Evolutionary conservation across 2,329 filamentous ascomycete genomes (phyloP), one percentile per base, ranked within the genome.

Genomic region (Aspergillus sp.): DNA sequence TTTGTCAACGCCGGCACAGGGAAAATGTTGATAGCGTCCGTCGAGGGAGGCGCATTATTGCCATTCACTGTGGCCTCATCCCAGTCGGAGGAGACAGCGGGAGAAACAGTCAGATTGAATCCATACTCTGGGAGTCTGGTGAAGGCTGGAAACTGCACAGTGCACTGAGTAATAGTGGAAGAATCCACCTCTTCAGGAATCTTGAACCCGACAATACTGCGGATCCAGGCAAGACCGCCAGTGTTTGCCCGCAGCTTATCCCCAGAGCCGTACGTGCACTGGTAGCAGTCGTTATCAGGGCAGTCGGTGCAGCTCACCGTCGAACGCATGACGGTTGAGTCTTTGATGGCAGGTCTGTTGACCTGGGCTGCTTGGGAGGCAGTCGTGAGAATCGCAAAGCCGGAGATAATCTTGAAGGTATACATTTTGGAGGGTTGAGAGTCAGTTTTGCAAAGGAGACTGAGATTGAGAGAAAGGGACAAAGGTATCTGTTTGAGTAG

Each of bases 71-170:
- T 61, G 8, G 34, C 34, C 41, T 62, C 60, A 5, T 61, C 43
- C 60, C 60, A 62, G 22, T 54, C 47, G 1, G 58, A 61, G 1
- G 47, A 58, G 4, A 53, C 34, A 3, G 60, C 60, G 11, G 41
- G 49, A 15, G 38, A 24, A 3, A 58, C 51, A 1, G 60, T 62
- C 15, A 62, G 11, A 20, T 60, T 60, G 11, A 61, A 53, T 1
- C 49, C 47, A n/a, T 36, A 38, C 26, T 42, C 13, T 8, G 52
- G 32, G 1, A 34, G 53, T 11, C 44, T 43, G 4, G 51, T 53
- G n/a, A 62, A 60, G 11, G 58, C 58, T 3, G 60, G 58, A n/a
- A 62, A 61, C 13, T 62, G 60, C 6, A 62, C 53, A 5, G 49
- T 58, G n/a, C 60, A 62, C 24, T 44, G 22, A 7, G 32, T 56